Conservation (phyloP, 2,329 filamentous ascomycete species). For the Elsinoe fawcettii region DNA sequence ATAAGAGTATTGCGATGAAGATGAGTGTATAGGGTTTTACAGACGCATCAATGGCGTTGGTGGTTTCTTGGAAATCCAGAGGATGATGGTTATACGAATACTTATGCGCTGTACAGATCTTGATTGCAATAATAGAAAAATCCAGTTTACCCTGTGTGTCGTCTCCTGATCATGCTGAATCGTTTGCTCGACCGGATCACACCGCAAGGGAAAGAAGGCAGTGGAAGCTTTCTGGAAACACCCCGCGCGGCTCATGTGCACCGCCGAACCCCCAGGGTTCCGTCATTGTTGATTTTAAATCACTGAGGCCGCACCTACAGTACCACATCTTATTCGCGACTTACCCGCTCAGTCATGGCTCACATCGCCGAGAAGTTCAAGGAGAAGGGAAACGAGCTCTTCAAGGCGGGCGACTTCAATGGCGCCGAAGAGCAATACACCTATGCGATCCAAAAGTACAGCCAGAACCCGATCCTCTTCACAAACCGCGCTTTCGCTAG, state of each 20-base stretch:
- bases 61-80: background rate
- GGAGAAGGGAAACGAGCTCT: slow-evolving; percentile 54
- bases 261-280: background rate
- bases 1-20: slow-evolving; percentile 93
- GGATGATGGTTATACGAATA: too few relatives aligned
- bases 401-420: slow-evolving; percentile 56
- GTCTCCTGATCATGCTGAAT: background rate
- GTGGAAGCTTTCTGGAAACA: slow-evolving; percentile 7
- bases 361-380: slow-evolving; percentile 41
- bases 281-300: slow-evolving; percentile 13
- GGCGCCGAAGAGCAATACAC: slow-evolving; percentile 64
- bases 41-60: background rate
- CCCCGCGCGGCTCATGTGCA: background rate
- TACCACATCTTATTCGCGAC: background rate
- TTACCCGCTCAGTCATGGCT: slow-evolving; percentile 20
- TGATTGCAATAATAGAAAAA: too few relatives aligned
- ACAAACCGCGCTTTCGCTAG: slow-evolving; percentile 84
- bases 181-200: background rate
- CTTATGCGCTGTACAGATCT: too few relatives aligned
- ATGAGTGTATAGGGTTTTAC: slow-evolving; percentile 68
- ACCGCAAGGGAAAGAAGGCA: background rate
- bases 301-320: background rate
- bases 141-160: too few relatives aligned
- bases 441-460: slow-evolving; percentile 71
- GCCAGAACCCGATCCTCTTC: slow-evolving; percentile 69